phyloP scores from a whole-genome alignment of 176 grass and related monocot species.

The Pontederia paniculata region DNA sequence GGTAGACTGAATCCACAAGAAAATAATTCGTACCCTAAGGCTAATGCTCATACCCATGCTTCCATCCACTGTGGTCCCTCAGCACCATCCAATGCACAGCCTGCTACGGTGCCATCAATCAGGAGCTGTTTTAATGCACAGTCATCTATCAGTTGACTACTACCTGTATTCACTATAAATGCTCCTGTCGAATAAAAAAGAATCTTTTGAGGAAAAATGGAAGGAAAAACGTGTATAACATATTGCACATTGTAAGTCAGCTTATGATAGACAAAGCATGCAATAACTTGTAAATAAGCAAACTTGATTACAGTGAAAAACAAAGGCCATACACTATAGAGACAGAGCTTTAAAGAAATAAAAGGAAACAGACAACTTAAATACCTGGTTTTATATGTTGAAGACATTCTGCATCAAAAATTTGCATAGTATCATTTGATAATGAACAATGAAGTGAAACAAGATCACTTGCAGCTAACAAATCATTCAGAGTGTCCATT shows the following conservation, averaged over 20 bases:
- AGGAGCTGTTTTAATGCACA: constrained; percentile 88
- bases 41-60: constrained; percentile 75
- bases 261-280: not conserved
- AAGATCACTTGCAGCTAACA: constrained; percentile 83
- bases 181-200: constrained; percentile 45
- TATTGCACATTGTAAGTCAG: not conserved
- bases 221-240: not conserved
- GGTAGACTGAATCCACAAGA: constrained; percentile 2
- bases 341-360: not conserved
- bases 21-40: constrained; percentile 21
- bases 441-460: constrained; percentile 85
- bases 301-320: not conserved
- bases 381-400: constrained; percentile 88
- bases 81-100: constrained; percentile 87
- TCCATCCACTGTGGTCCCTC: constrained; percentile 99
- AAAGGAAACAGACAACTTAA: not conserved
- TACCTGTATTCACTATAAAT: constrained; percentile 90
- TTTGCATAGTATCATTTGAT: constrained; percentile 86
- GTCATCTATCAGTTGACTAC: constrained; percentile 91
- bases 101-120: constrained; percentile 84
- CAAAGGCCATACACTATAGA: too few species aligned
- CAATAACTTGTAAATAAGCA: not conserved
- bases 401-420: constrained; percentile 73
- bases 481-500: constrained; percentile 96
- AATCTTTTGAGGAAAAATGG: not conserved